phyloP scores from a whole-genome alignment of 1,284 basidiomycete species.

The Fomitopsis palustris region DNA sequence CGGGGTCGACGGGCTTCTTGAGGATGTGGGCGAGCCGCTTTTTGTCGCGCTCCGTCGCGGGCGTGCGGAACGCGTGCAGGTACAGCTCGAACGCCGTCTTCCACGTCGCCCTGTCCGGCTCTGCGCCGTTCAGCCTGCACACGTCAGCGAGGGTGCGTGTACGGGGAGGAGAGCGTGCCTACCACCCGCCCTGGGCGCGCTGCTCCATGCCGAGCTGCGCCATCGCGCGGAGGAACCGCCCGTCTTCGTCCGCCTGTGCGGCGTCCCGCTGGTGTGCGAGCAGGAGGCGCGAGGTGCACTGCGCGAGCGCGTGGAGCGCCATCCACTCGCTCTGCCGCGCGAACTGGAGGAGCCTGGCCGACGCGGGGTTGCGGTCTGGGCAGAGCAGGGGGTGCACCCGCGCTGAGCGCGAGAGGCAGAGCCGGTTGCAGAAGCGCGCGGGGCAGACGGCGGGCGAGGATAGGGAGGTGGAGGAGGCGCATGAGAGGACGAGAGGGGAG shows the following conservation, averaged over 20 bases:
- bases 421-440: slow-evolving; percentile 74
- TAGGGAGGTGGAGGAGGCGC: slow-evolving; percentile 40
- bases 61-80: slow-evolving; percentile 55
- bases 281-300: slow-evolving; percentile 61
- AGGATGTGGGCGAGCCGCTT: slow-evolving; percentile 56
- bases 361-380: slow-evolving; percentile 68
- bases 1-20: slow-evolving; percentile 50
- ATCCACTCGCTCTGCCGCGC: slow-evolving; percentile 63
- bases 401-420: slow-evolving; percentile 62
- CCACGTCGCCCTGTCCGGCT: slow-evolving; percentile 63
- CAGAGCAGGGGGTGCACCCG: slow-evolving; percentile 75
- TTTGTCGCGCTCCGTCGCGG: slow-evolving; percentile 43
- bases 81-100: slow-evolving; percentile 56
- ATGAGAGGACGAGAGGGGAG: slow-evolving; percentile 48
- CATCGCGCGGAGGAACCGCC: slow-evolving; percentile 46
- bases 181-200: slow-evolving; percentile 52
- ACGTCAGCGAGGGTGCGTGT: not conserved
- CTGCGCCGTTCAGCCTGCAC: slow-evolving; percentile 30
- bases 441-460: slow-evolving; percentile 44
- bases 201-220: slow-evolving; percentile 69
- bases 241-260: slow-evolving; percentile 40
- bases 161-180: too few relatives aligned
- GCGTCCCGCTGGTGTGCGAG: slow-evolving; percentile 49
- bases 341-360: slow-evolving; percentile 55
- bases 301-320: slow-evolving; percentile 69